Conservation (phyloP, 768 basidiomycete species). For the Pholiota conissans region DNA sequence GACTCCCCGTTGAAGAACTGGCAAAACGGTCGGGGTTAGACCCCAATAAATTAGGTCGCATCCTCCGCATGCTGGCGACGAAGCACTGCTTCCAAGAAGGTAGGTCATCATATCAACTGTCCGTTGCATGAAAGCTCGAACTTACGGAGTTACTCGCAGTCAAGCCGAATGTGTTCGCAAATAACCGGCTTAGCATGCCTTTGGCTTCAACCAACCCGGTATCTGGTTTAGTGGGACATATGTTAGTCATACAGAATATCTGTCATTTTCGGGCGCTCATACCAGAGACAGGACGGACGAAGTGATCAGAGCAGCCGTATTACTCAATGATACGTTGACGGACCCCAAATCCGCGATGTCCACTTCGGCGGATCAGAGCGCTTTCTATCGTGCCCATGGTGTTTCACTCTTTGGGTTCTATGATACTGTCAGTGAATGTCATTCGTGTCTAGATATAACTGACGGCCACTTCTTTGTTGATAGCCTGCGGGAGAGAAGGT, state of each 20-base stretch:
- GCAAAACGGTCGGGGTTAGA: constrained; percentile 26
- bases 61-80: constrained; percentile 34
- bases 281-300: constrained; percentile 15
- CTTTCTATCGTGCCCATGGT: constrained; percentile 6
- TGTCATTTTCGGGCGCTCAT: too few relatives aligned
- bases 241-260: constrained; percentile 20
- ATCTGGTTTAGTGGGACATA: constrained; percentile 21
- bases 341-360: constrained; percentile 10
- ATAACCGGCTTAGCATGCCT: constrained; percentile 39
- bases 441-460: background rate
- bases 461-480: background rate
- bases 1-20: constrained; percentile 31
- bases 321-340: constrained; percentile 6
- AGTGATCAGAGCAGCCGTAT: constrained; percentile 6
- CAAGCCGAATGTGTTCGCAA: constrained; percentile 35
- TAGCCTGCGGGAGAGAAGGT: constrained; percentile 9
- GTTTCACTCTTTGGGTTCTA: constrained; percentile 8
- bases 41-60: constrained; percentile 30
- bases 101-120: constrained; percentile 14
- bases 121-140: too few relatives aligned
- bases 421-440: constrained; percentile 3
- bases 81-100: constrained; percentile 40
- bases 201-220: constrained; percentile 32
- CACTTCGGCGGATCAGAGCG: constrained; percentile 3
- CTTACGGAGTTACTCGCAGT: constrained; percentile 22